These are phyloP conservation scores for Magnolia changhungtana DNA, from an alignment of 164 flowering plant genomes.

Conservation along the genomic window DNA sequence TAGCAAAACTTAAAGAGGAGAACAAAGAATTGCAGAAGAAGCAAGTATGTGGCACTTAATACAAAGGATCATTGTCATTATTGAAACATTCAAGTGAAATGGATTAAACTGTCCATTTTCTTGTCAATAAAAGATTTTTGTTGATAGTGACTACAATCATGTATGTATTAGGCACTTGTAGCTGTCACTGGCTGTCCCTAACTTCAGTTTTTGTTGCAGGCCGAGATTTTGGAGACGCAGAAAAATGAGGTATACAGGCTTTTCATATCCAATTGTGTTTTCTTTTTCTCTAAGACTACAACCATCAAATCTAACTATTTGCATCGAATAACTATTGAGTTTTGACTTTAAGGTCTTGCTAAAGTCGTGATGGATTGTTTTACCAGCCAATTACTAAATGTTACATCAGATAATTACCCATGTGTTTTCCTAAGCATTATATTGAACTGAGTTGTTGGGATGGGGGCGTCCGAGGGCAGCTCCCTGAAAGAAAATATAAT, in stretches of 20 bases:
- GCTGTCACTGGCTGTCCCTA: neutral
- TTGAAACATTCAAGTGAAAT: neutral
- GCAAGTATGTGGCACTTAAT: slow-evolving; percentile 43
- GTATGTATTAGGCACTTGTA: neutral
- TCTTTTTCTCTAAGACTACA: neutral
- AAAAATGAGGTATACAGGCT: slow-evolving; percentile 62
- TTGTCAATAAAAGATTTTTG: neutral
- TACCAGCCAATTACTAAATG: too few relatives aligned
- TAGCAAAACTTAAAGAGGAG: slow-evolving; percentile 82
- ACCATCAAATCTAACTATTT: neutral
- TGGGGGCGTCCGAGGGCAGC: too few relatives aligned
- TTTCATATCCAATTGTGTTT: neutral
- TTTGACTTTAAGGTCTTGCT: neutral
- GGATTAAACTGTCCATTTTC: neutral
- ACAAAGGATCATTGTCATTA: neutral
- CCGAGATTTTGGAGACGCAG: slow-evolving; percentile 60
- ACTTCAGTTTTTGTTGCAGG: slow-evolving; percentile 46
- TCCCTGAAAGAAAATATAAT: too few relatives aligned
- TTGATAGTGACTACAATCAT: neutral
- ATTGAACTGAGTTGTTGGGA: neutral
- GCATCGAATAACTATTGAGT: neutral
- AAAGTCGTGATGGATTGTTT: neutral
- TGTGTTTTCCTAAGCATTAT: neutral
- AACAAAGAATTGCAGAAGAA: slow-evolving; percentile 64
- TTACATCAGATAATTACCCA: neutral